Base-by-base conservation (phyloP, 768 basidiomycete genomes). In the Lactarius vividus region DNA sequence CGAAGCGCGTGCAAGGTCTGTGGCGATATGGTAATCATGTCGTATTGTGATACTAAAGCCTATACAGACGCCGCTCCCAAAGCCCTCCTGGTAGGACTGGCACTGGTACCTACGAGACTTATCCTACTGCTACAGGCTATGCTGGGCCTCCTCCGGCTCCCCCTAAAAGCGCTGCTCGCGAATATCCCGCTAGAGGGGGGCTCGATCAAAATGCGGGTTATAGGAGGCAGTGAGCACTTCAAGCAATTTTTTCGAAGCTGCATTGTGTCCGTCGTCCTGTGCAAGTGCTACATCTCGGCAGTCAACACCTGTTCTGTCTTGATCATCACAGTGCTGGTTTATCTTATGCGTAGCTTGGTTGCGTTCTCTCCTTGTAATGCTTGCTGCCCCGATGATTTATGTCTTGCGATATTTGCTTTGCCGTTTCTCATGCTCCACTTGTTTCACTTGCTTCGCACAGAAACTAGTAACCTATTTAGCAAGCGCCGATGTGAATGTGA, bases 61-160 rank as follows among this genome's bases (percentile, higher is more conserved):
- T 23, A 8, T 29, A 18, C 37, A 71, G 71, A 39, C 71, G 71
- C 46, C 71, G 71, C 35, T 71, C 71, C 20, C 71, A 71, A 66
- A 71, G 71, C 59, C 71, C 71, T 33, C 67, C 65, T 49, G 56
- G 64, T 57, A 68, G 71, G 60, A 59, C 70, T 63, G 59, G 56
- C 52, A 63, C 70, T 69, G 70, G 69, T 58, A 65, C 64, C 53
- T 69, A 67, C 61, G 70, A 71, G 58, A 40, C 69, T 57, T 71
- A 70, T 62, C 62, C 65, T 67, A 26, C 58, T 61, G 57, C 60
- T 64, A 58, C 67, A 52, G 63, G 63, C 63, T 65, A 65, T 62
- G 60, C 63, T 59, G 70, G 69, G 33, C 60, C 69, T 57, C 63
- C 69, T 67, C 62, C 56, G 61, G 60, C 61, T 64, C 70, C 70